phyloP scores from a whole-genome alignment of 352 stramenopile species.

The Phytophthora pistaciae region DNA sequence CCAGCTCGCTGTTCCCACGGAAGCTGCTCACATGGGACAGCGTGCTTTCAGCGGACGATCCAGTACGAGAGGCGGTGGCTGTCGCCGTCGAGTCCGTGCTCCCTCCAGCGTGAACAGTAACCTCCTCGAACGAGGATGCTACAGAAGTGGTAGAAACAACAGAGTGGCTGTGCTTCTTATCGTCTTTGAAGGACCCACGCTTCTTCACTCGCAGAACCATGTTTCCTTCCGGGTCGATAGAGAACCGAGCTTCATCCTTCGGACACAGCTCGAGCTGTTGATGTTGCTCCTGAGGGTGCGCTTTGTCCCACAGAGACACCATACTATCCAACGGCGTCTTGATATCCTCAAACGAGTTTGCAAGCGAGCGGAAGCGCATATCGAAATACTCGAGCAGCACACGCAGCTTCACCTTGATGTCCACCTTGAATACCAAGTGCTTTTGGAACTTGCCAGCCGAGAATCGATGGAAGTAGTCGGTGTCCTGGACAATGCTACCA shows the following conservation, averaged over 20 bases:
- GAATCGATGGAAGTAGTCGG: conserved; percentile 80
- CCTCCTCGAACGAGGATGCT: conserved; percentile 25
- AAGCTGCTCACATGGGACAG: conserved; percentile 16
- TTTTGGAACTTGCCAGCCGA: conserved; percentile 69
- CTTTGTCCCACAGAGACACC: conserved; percentile 42
- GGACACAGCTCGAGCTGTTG: conserved; percentile 43
- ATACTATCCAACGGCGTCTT: conserved; percentile 38
- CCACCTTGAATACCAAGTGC: conserved; percentile 77
- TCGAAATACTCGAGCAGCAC: conserved; percentile 69
- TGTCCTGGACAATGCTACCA: conserved; percentile 80
- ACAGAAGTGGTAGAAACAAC: conserved; percentile 8
- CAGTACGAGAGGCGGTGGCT: conserved; percentile 14
- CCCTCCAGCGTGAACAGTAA: conserved; percentile 2
- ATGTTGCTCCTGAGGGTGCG: conserved; percentile 34
- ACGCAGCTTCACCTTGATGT: conserved; percentile 49
- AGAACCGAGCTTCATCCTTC: conserved; percentile 66
- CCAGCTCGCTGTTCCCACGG: conserved; percentile 19
- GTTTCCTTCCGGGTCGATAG: conserved; percentile 49
- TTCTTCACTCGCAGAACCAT: conserved; percentile 60
- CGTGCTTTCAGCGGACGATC: conserved; percentile 17
- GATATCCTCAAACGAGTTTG: conserved; percentile 30
- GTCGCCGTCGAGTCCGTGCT: conserved; percentile 21
- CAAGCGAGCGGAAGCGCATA: conserved; percentile 40
- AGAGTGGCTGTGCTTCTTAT: conserved; percentile 27
- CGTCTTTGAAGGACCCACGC: conserved; percentile 41